Evolutionary conservation across 371 early-diverging fungal species (phyloP), one percentile per base, ranked within the genome.

Genomic region (Mucor piriformis): DNA sequence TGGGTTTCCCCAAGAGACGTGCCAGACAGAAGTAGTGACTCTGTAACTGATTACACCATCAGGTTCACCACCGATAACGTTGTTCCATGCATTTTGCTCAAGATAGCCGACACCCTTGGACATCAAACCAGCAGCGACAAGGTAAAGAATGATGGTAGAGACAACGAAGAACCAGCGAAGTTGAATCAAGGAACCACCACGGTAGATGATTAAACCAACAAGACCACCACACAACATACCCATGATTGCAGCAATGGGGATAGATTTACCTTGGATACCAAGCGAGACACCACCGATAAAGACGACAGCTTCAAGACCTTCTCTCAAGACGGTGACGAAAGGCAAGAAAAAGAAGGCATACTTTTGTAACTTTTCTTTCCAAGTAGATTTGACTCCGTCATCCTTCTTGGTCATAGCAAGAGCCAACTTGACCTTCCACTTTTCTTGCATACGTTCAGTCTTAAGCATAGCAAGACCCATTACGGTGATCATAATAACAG

Each of bases 211-310:
- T 38, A 61, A 83, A 10, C 93, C 95, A 48, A 95, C 70, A 13
- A 86, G 21, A 33, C 55, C 23, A 50, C 92, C 94, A 55, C 84
- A 70, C 3, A 87, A n/a, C 35, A 90, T 62, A 12, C 95, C 95
- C 44, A 72, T 70, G 29, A 90, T 69, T 21, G 84, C 89, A 23
- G 94, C 87, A 42, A 92, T 69, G 11, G 95, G 95, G 50, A 94
- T 89, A 3, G 91, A 79, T 24, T 77, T 77, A 0, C 84, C 81
- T 20, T 77, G 69, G 33, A 85, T 83, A 50, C 83, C 76, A 47
- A 92, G 69, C 0, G 90, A 84, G 18, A 94, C 91, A 46, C 95
- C 95, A 50, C 86, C 91, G 38, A 92, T 81, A 67, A 93, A 91
- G 6, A 94, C 85, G 2, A 94, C 81, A 10, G 88, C 83, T 65